A percentile compares a stretch with the other conserved stretches of the same genome.
These are phyloP conservation scores for Schizophyllum commune DNA, from an alignment of 1,284 basidiomycete species.

Conservation along the genomic window DNA sequence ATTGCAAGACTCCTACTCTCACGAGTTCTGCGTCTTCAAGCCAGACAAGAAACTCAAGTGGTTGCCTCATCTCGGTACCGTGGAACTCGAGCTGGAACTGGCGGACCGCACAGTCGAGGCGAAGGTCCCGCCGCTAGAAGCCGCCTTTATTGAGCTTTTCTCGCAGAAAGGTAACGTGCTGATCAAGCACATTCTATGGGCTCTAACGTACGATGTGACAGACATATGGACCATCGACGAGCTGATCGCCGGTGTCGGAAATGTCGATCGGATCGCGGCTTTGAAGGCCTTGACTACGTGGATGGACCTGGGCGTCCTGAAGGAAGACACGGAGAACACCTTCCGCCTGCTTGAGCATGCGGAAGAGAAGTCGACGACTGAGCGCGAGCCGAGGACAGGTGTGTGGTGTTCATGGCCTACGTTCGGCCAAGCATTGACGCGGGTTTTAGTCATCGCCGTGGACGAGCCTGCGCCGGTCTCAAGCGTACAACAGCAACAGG, in stretches of 20 bases:
- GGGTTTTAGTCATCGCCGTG: constrained; percentile 20
- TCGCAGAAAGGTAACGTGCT: constrained; percentile 45
- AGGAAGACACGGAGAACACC: constrained; percentile 48
- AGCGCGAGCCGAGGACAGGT: constrained; percentile 25
- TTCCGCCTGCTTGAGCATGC: constrained; percentile 60
- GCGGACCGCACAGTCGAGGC: constrained; percentile 71
- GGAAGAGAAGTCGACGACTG: constrained; percentile 31
- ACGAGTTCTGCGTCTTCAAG: constrained; percentile 74
- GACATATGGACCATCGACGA: constrained; percentile 66
- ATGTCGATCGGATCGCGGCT: constrained; percentile 54
- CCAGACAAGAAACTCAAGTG: constrained; percentile 86
- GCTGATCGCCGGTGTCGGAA: constrained; percentile 54
- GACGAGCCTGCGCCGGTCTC: constrained; percentile 45
- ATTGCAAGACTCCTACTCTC: constrained; percentile 67
- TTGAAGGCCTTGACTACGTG: constrained; percentile 76
- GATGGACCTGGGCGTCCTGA: constrained; percentile 76
- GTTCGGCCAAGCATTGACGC: neutral
- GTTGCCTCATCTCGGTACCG: constrained; percentile 80
- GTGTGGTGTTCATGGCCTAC: constrained; percentile 4
- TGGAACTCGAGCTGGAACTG: constrained; percentile 72
- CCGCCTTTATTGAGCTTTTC: constrained; percentile 84
- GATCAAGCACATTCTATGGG: neutral
- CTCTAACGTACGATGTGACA: constrained; percentile 19
- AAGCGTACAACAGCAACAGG: constrained; percentile 66
- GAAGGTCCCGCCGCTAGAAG: constrained; percentile 81